Evolutionary conservation across 495 filamentous ascomycete species (phyloP), one percentile per base, ranked within the genome.

Genomic region (Rusavskia elegans): DNA sequence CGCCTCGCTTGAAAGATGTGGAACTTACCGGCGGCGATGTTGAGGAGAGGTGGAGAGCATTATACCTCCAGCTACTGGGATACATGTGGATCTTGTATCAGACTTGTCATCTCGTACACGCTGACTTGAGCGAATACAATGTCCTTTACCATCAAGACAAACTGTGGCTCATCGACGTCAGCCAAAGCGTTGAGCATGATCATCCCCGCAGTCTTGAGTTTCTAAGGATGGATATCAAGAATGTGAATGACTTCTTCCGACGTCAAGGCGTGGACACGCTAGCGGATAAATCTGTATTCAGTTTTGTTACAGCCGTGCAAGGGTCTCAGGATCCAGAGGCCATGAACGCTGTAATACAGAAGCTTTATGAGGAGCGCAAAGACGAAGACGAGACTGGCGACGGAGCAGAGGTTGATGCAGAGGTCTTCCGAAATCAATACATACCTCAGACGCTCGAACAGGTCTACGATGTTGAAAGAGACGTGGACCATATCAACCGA

Each of bases 111-210:
- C 78, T 98, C 3, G 93, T 98, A 0, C 92, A 98, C 63, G 92
- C 88, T 11, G 92, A 98, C 78, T 65, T 98, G 59, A 92, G 85
- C 66, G 92, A 97, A 70, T 98, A 97, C 72, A 98, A 98, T 59
- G 77, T 95, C 42, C 77, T 98, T 0, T 97, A 93, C 68, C 79
- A 95, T 66, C 75, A 89, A 58, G 72, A 78, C 44, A 80, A 81
- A 57, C 75, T 95, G 0, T 93, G 84, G 73, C 81, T 98, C 61
- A 98, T 98, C 59, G 92, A 98, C 70, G 92, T 98, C 42, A 94
- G 87, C 57, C 92, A 98, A 66, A 87, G 81, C 59, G 92, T 98
- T 27, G 92, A 96, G 69, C 89, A 95, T 62, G 88, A 97, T 53
- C 92, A 98, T 66, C 90, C 92, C 1, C 74, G 85, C 53, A 87